Evolutionary conservation across 108 stramenopile species (phyloP).

Genomic region (Pseudonitzschia multiseries): DNA sequence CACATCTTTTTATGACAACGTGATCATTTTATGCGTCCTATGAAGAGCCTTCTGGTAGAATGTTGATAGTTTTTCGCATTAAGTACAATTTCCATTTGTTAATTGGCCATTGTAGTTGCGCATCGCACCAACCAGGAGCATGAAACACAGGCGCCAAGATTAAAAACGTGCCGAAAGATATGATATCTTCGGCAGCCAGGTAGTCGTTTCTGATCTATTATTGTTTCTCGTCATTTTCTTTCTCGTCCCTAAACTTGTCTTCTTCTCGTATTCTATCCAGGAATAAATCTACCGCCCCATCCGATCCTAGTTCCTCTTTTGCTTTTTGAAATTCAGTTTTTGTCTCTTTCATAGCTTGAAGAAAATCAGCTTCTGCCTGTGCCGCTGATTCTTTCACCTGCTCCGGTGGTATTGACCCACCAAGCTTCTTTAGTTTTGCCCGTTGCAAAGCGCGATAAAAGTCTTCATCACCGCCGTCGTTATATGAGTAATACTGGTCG

Average conservation of each 20-base stretch:
- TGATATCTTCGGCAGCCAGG: no score
- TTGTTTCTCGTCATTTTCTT: not conserved
- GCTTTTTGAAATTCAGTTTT: slow-evolving; percentile 21
- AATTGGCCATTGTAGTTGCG: no score
- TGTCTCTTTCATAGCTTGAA: slow-evolving; percentile 27
- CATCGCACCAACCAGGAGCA: no score
- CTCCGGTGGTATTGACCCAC: slow-evolving; percentile 16
- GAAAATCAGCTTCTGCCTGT: slow-evolving; percentile 25
- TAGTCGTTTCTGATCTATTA: no score
- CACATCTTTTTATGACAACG: no score
- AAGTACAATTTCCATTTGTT: no score
- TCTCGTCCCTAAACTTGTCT: not conserved
- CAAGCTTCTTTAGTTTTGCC: slow-evolving; percentile 11
- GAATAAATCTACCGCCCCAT: slow-evolving; percentile 21
- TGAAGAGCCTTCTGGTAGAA: no score
- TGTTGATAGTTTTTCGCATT: no score
- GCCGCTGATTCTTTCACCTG: slow-evolving; percentile 4
- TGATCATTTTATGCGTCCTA: no score
- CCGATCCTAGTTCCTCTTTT: slow-evolving; percentile 27
- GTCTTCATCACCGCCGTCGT: not conserved
- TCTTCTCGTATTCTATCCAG: slow-evolving; percentile 25
- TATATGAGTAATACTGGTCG: not conserved
- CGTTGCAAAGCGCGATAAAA: slow-evolving; percentile 23
- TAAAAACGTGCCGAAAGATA: no score
- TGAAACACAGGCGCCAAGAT: no score